These are phyloP conservation scores for Scalesia atractyloides DNA, from an alignment of 129 eudicot genomes.

Conservation along the genomic window DNA sequence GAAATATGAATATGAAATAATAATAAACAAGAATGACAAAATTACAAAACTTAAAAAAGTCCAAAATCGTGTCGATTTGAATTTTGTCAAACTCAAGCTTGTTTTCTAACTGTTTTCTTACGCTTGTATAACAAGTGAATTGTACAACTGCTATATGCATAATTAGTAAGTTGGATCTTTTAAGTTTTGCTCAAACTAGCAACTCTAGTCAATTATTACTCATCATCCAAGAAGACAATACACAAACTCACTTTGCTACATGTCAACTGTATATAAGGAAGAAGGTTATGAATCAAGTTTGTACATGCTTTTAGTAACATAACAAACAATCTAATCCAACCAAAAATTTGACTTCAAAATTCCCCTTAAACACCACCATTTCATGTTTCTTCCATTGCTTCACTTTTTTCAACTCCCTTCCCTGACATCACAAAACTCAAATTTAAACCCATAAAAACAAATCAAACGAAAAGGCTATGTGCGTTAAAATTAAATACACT, in stretches of 20 bases:
- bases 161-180: too few species aligned
- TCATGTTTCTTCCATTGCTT: slow-evolving; percentile 6
- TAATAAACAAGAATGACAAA: too few species aligned
- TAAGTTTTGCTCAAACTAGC: too few species aligned
- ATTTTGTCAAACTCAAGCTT: too few species aligned
- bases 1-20: too few species aligned
- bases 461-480: too few species aligned
- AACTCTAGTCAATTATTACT: neutral
- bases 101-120: too few species aligned
- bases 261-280: neutral
- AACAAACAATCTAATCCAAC: neutral
- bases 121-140: neutral
- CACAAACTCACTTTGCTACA: neutral
- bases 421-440: slow-evolving; percentile 6
- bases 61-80: too few species aligned
- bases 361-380: slow-evolving; percentile 4
- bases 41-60: too few species aligned
- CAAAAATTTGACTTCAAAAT: slow-evolving; percentile 7
- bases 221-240: neutral
- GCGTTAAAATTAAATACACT: neutral
- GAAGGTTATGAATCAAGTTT: slow-evolving; percentile 5
- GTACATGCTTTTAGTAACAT: neutral
- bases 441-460: neutral
- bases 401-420: slow-evolving; percentile 2
- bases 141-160: neutral